These are phyloP conservation scores for Lavandula angustifolia DNA, from an alignment of 257 asterid species.

Conservation along the genomic window DNA sequence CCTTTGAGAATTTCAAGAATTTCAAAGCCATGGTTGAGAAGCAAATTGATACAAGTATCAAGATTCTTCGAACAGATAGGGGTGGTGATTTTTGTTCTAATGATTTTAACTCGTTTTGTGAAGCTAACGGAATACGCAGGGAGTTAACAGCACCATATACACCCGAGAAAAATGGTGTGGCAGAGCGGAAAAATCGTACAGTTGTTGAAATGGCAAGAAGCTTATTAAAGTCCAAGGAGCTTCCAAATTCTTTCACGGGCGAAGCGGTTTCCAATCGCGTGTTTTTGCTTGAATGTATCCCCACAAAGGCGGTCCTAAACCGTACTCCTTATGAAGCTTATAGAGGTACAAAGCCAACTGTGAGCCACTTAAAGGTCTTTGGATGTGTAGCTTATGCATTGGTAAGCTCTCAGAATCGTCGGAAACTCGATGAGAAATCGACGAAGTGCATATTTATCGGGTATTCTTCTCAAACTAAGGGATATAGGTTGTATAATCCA, in stretches of 20 bases:
- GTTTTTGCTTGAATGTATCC: constrained; percentile 21
- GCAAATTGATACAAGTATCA: constrained; percentile 5
- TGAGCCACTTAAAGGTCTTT: neutral
- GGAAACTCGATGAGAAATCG: constrained; percentile 16
- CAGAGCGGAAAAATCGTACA: constrained; percentile 25
- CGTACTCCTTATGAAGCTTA: neutral
- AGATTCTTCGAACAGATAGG: neutral
- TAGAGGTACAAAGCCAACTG: neutral
- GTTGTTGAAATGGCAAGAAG: constrained; percentile 31
- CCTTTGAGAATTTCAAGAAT: constrained; percentile 16
- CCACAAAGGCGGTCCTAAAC: neutral
- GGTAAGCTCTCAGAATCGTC: neutral
- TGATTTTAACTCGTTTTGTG: constrained; percentile 21
- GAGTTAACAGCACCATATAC: constrained; percentile 19
- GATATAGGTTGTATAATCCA: constrained; percentile 8
- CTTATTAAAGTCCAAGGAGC: neutral
- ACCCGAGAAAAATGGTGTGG: constrained; percentile 34
- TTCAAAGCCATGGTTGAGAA: constrained; percentile 29
- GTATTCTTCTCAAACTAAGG: constrained; percentile 20
- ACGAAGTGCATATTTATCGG: constrained; percentile 22
- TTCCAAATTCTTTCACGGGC: constrained; percentile 16
- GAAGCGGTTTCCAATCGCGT: neutral
- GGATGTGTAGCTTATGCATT: constrained; percentile 26
- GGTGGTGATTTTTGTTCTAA: constrained; percentile 31
- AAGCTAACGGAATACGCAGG: constrained; percentile 20